phyloP scores from a whole-genome alignment of 768 basidiomycete genomes.

The Mycena kentingensis region DNA sequence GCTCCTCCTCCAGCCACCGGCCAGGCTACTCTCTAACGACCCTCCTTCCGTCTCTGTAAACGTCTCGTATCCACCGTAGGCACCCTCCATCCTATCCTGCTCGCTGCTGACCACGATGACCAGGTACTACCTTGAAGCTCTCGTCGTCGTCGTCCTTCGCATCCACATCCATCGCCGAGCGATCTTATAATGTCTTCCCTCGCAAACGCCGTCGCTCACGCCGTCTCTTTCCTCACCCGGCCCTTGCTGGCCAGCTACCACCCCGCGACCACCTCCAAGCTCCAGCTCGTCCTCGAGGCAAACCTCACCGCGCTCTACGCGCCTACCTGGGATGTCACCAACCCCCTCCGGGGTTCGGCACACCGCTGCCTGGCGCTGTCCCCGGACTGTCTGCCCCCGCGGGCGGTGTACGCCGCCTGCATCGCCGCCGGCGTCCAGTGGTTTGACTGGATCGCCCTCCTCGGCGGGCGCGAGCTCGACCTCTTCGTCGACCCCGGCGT shows the following conservation, averaged over 20 bases:
- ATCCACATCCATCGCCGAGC: slow-evolving; percentile 58
- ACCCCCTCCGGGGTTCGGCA: slow-evolving; percentile 69
- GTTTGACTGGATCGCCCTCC: slow-evolving; percentile 75
- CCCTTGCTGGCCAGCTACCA: slow-evolving; percentile 60
- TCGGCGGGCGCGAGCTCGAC: slow-evolving; percentile 74
- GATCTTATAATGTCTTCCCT: slow-evolving; percentile 57
- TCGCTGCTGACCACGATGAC: no score
- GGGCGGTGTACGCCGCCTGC: slow-evolving; percentile 71
- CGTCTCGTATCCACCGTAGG: no score
- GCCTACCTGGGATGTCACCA: slow-evolving; percentile 62
- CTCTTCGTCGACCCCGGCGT: slow-evolving; percentile 81
- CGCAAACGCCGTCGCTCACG: slow-evolving; percentile 70
- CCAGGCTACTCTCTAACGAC: no score
- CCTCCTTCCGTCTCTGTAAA: no score
- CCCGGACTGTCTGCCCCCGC: slow-evolving; percentile 67
- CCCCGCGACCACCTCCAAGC: slow-evolving; percentile 63
- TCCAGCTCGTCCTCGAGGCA: slow-evolving; percentile 71
- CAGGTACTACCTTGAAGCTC: neutral
- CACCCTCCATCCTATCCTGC: no score
- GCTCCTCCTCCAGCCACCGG: no score
- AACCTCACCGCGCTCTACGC: slow-evolving; percentile 73
- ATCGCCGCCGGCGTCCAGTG: slow-evolving; percentile 70
- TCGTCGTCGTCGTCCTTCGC: slow-evolving; percentile 33
- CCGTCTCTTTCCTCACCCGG: slow-evolving; percentile 71
- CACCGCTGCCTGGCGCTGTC: slow-evolving; percentile 77